Evolutionary conservation across 257 asterid genomes (phyloP).

Genomic region (Ehretia macrophylla): DNA sequence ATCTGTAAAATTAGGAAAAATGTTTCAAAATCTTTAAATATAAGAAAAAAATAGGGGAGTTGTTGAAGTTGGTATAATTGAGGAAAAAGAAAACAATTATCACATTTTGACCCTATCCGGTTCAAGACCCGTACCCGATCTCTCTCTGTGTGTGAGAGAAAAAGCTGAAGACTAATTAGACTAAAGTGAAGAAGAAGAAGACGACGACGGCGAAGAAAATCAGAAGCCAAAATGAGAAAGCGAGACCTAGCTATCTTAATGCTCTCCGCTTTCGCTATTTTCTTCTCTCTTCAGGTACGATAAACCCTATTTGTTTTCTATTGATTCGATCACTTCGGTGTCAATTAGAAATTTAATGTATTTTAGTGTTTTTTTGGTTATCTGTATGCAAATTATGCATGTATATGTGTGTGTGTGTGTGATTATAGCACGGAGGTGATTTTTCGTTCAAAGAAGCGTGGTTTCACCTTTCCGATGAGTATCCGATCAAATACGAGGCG

Average conservation of each 20-base stretch:
- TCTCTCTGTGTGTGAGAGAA: too few relatives aligned
- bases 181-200: neutral
- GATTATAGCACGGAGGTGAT: slow-evolving; percentile 84
- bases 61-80: too few relatives aligned
- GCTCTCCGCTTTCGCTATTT: slow-evolving; percentile 98
- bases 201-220: neutral
- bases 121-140: too few relatives aligned
- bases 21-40: too few relatives aligned
- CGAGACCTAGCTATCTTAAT: slow-evolving; percentile 88
- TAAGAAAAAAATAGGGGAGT: too few relatives aligned
- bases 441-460: slow-evolving; percentile 96
- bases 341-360: neutral
- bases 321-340: neutral
- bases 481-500: slow-evolving; percentile 86
- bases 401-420: neutral
- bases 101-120: too few relatives aligned
- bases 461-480: slow-evolving; percentile 86
- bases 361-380: neutral
- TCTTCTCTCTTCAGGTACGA: slow-evolving; percentile 91
- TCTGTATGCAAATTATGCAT: neutral
- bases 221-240: slow-evolving; percentile 60
- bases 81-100: too few relatives aligned
- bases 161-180: too few relatives aligned
- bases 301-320: slow-evolving; percentile 8
- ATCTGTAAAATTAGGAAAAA: too few relatives aligned